Percentiles rank a stretch among this genome's conserved stretches.
Evolutionary conservation across 179 eudicot genomes (phyloP).

Genomic region (Amaranthus tricolor): DNA sequence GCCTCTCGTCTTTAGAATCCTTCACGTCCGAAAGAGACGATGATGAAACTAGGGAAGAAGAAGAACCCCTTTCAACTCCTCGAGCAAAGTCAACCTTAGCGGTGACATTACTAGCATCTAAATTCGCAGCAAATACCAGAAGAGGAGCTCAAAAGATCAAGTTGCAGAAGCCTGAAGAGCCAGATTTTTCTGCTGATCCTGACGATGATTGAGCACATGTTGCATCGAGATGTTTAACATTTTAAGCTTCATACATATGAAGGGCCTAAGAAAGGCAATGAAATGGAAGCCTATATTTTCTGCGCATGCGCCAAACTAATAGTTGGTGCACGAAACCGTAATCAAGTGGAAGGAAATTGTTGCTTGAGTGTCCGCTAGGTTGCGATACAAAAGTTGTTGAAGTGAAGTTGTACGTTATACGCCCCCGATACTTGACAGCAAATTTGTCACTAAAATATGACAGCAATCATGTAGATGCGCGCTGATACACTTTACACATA

Average conservation of each 20-base stretch:
- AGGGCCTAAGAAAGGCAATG: neutral
- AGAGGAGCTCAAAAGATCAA: conserved; percentile 53
- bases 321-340: neutral
- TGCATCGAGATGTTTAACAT: conserved; percentile 4
- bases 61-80: conserved; percentile 25
- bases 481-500: neutral
- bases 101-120: conserved; percentile 64
- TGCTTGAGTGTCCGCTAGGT: neutral
- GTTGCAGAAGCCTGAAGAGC: conserved; percentile 65
- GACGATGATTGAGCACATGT: conserved; percentile 34
- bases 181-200: conserved; percentile 67
- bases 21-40: conserved; percentile 36
- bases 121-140: conserved; percentile 76
- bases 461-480: no score
- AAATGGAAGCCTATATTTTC: neutral
- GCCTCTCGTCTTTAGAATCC: conserved; percentile 44
- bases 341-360: neutral
- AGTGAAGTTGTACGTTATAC: neutral
- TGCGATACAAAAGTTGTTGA: neutral
- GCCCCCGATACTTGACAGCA: neutral
- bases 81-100: conserved; percentile 41
- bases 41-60: conserved; percentile 32
- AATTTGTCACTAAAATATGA: conserved; percentile 10
- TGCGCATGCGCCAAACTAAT: neutral
- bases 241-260: neutral